A percentile compares a stretch with the other conserved stretches of the same genome.
phyloP scores from a whole-genome alignment of 1,139 yeast species.

The Yamadazyma trypodendri region DNA sequence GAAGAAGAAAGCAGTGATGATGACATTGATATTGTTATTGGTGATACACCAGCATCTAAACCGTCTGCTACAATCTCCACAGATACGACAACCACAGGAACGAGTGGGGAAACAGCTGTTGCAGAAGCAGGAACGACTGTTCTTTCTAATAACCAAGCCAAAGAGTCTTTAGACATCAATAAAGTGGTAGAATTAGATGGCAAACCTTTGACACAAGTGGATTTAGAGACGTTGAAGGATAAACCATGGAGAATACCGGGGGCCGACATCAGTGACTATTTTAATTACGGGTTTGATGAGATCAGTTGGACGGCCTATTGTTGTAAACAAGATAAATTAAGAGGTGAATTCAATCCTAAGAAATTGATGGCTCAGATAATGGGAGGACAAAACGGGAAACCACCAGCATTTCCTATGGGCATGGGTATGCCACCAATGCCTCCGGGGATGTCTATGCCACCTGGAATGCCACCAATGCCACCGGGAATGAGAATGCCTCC shows the following conservation, averaged over 20 bases:
- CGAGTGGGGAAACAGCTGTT: conserved; percentile 48
- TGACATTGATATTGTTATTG: conserved; percentile 37
- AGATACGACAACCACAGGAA: conserved; percentile 12
- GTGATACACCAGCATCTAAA: conserved; percentile 26
- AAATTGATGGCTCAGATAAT: conserved; percentile 45
- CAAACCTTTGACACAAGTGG: conserved; percentile 78
- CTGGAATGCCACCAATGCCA: conserved; percentile 10
- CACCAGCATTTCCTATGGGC: conserved; percentile 18
- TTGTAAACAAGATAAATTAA: conserved; percentile 77
- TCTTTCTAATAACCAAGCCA: conserved; percentile 24
- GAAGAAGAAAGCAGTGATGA: conserved; percentile 49
- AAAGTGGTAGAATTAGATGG: conserved; percentile 81
- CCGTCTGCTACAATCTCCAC: conserved; percentile 13
- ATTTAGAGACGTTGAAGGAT: conserved; percentile 78
- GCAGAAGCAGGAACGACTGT: conserved; percentile 33
- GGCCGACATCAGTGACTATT: conserved; percentile 90
- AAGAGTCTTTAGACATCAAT: conserved; percentile 64
- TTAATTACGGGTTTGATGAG: conserved; percentile 95
- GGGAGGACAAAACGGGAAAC: conserved; percentile 21
- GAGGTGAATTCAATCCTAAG: conserved; percentile 75
- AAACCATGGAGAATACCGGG: conserved; percentile 99
- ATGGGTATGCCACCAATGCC: conserved; percentile 16
- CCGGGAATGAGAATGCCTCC: conserved; percentile 16
- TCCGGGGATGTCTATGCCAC: conserved; percentile 16
- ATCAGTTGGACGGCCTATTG: conserved; percentile 94